Evolutionary conservation across 495 filamentous ascomycete genomes (phyloP).

Genomic region (Margaritispora aquatica): DNA sequence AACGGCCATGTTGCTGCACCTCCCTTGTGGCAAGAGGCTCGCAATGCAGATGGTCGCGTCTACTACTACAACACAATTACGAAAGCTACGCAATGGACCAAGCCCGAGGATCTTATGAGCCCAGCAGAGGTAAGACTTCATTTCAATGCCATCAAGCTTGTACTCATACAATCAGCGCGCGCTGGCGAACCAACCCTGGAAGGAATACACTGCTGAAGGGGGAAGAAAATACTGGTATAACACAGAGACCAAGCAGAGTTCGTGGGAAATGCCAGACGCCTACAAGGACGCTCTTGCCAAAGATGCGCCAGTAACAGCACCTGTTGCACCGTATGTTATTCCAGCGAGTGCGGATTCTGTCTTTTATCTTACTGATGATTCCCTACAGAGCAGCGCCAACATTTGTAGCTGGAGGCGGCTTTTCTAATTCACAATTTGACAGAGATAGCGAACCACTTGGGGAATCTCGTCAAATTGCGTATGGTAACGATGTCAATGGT

Average conservation of each 20-base stretch:
- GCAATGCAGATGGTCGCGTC: constrained; percentile 73
- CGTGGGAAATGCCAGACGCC: constrained; percentile 88
- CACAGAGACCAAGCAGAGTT: constrained; percentile 82
- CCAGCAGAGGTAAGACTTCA: constrained; percentile 65
- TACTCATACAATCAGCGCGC: constrained; percentile 51
- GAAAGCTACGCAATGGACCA: constrained; percentile 89
- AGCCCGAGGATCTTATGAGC: constrained; percentile 85
- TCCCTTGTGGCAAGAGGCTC: constrained; percentile 74
- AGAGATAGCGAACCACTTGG: constrained; percentile 40
- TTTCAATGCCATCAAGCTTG: constrained; percentile 6
- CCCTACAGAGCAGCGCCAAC: constrained; percentile 49
- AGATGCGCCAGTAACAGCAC: constrained; percentile 39
- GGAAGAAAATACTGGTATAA: constrained; percentile 95
- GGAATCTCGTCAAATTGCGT: constrained; percentile 62
- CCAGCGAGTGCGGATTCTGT: neutral
- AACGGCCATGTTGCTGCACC: constrained; percentile 46
- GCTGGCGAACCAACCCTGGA: constrained; percentile 81
- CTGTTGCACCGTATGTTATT: constrained; percentile 51
- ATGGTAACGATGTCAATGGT: constrained; percentile 48
- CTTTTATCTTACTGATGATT: neutral
- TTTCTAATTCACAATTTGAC: constrained; percentile 38
- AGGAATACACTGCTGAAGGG: constrained; percentile 79
- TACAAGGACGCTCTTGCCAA: constrained; percentile 65
- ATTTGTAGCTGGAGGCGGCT: constrained; percentile 58
- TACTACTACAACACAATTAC: constrained; percentile 92